Base-by-base conservation (phyloP, 345 rosid genomes). In the Lepidium aucheri region DNA sequence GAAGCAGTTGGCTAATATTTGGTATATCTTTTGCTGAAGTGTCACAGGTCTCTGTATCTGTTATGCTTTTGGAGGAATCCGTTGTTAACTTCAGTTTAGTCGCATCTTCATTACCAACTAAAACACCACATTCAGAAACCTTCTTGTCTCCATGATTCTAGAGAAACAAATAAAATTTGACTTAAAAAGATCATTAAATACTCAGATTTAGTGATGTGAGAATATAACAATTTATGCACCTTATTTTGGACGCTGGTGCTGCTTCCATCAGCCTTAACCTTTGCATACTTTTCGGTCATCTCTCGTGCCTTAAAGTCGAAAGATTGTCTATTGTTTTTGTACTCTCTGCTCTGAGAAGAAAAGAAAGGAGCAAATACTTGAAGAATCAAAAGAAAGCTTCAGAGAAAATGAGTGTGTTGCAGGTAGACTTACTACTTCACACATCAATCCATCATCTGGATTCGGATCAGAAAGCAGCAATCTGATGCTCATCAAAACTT, bases 381-480 rank as follows among this genome's bases (percentile, higher is more conserved):
- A 63, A 39, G 43, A 40, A 28, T 9, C 55, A 22, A 8, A 30
- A 12, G 7, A 38, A 63, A 13, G 2, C 40, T 2, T 43, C 24
- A 15, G 24, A 33, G 61, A 67, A 38, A 49, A 64, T 26, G 46
- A 56, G 8, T 60, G 3, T 41, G 9, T 30, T n/a, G 16, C 26
- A 40, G 32, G 4, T 13, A 42, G 20, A 79, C 96, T 71, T 76
- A 91, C 96, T 16, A 77, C 86, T 74, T 91, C 91, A 72, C 86
- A 67, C 96, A 88, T 86, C 55, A 91, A 82, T 3, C 94, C 96
- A 44, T 86, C 97, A 75, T 86, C 96, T 0, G 94, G 91, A 64
- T 91, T 85, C 17, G 96, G 97, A 76, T 88, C 97, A 53, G 81
- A 74, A 11, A 91, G 75, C 63, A 88, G 70, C 72, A 91, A 70